Evolutionary conservation across 352 stramenopile species (phyloP), one percentile per base, ranked within the genome.

Genomic region (Phytophthora sojae): DNA sequence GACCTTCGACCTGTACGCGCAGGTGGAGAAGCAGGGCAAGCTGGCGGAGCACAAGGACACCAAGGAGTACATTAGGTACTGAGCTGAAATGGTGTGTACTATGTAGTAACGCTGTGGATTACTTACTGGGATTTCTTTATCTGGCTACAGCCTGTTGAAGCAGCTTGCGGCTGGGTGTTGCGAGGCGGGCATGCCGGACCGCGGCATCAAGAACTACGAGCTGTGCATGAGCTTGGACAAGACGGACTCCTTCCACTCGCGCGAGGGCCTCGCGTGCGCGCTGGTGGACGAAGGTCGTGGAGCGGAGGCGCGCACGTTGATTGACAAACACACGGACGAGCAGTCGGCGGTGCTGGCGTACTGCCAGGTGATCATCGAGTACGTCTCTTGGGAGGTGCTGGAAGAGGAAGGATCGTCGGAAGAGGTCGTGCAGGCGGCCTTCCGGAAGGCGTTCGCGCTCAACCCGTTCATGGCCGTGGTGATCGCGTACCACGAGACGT

Each of bases 391-490:
- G 89, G 89, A 96, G 65, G 89, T 96, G 54, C 75, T 96, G 21
- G 89, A 96, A 64, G 89, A 96, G 58, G 71, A 83, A 23, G 87
- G 86, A 3, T 94, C 89, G 7, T 94, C 85, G 1, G 88, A 95
- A 67, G 79, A 92, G 29, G 71, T 94, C 21, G 88, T 96, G 32
- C 88, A 81, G 32, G 82, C 79, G 25, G 88, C 88, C 14, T 91
- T 96, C 56, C 57, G 69, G 15, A 88, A 85, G 57, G 89, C 89
- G 6, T 93, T 91, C 68, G 67, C 69, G 25, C 71, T 94, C 8
- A 96, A 96, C 35, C 88, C 89, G 50, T 96, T 94, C 77, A 85
- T 96, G 57, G 88, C 87, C 4, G 87, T 96, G 25, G 92, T 95
- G 32, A 85, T 95, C 21, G 76, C 81, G 15, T 88, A 79, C 15